Base-by-base conservation (phyloP, 2,329 filamentous ascomycete species). In the Exophiala calicioides region DNA sequence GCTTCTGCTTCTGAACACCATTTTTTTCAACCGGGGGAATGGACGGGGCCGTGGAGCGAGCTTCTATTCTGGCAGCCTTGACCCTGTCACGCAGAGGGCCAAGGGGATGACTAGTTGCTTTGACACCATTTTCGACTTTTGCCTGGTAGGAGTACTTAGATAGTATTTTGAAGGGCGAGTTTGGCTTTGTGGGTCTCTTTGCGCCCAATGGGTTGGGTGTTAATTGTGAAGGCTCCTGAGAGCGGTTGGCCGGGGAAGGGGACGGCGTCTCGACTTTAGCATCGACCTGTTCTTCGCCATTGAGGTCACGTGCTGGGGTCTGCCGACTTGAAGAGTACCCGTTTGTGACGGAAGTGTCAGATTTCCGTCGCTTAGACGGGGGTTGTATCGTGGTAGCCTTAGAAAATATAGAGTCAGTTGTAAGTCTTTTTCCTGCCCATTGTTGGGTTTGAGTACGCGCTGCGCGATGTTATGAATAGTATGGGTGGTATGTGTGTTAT, bases 311-410 rank as follows among this genome's bases (percentile, higher is more conserved):
- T 35, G 31, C 26, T 8, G 8, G 15, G 10, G 24, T 12, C 6
- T 12, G 18, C 7, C 13, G 13, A 13, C n/a, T 13, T 23, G 16
- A n/a, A 15, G 20, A 36, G 20, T 6, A 9, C 3, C 18, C 36
- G 33, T 42, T 40, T 9, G 18, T 18, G 20, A 32, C 15, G n/a
- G 41, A 42, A 8, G 41, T 41, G 5, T 41, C 27, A 1, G 47
- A 50, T 30, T 50, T 50, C 15, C 33, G 47, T 27, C 47, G 29
- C 32, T 50, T 50, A 1, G 30, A 7, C 24, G 32, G 47, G 27
- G 41, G 47, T 8, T 16, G 2, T 10, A 18, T 12, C 8, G 30
- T 7, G 8, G 6, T 10, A 7, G 6, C 30, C 30, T 33, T 15
- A 5, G 15, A 33, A 16, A 15, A 6, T 33, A 7, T 6, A 13